phyloP scores from a whole-genome alignment of 192 early-diverging fungal genomes.

The Mycoemilia scoparia region DNA sequence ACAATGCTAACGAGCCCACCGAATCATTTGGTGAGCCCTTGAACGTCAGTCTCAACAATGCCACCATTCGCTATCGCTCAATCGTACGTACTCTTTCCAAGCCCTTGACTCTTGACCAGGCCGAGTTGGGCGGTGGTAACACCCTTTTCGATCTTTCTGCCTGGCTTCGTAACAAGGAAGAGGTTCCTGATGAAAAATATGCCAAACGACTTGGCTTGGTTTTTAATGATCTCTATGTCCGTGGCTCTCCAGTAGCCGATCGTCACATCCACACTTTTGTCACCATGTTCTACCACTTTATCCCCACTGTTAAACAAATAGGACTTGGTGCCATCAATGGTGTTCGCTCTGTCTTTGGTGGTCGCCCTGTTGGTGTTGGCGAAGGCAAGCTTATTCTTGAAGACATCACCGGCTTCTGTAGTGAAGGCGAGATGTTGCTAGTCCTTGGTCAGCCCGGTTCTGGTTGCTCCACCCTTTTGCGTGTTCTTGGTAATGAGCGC shows the following conservation, averaged over 20 bases:
- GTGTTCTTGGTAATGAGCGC: constrained; percentile 40
- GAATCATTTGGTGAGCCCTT: constrained; percentile 26
- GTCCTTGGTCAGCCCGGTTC: constrained; percentile 52
- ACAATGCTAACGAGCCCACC: neutral
- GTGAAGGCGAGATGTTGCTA: constrained; percentile 51
- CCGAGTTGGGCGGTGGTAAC: neutral
- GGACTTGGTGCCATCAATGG: neutral
- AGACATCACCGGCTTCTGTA: constrained; percentile 40
- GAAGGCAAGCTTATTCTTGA: constrained; percentile 28
- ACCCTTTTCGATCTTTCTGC: constrained; percentile 3
- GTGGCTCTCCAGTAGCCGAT: constrained; percentile 15
- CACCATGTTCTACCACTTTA: constrained; percentile 17
- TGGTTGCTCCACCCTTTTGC: constrained; percentile 45
- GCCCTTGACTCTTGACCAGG: neutral
- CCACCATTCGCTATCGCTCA: constrained; percentile 10
- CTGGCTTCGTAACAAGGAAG: constrained; percentile 9
- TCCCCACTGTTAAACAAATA: neutral
- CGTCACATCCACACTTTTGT: constrained; percentile 19
- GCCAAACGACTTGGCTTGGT: constrained; percentile 23
- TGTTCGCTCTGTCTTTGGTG: constrained; percentile 4
- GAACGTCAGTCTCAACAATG: constrained; percentile 16
- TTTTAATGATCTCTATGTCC: constrained; percentile 16
- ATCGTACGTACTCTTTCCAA: constrained; percentile 13
- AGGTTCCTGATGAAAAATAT: constrained; percentile 10
- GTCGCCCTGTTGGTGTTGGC: constrained; percentile 4